A percentile compares a stretch with the other conserved stretches of the same genome.
Conservation (phyloP, 495 filamentous ascomycete species). For the Trichoderma gamsii region DNA sequence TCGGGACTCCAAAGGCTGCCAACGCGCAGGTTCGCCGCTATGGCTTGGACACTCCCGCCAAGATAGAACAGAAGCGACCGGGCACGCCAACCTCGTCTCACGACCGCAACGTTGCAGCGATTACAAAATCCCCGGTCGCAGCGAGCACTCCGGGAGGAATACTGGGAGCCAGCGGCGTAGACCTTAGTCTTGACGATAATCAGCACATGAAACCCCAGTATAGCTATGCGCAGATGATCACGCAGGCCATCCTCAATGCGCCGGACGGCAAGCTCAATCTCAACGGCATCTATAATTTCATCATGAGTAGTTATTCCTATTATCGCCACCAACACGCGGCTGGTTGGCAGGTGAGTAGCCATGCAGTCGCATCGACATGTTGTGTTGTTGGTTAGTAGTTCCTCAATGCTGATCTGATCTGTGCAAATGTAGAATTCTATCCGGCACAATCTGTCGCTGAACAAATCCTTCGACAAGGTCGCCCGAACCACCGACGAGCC, state of each 20-base stretch:
- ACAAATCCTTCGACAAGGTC: slow-evolving; percentile 87
- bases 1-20: slow-evolving; percentile 23
- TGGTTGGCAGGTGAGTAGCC: slow-evolving; percentile 76
- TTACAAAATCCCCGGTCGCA: slow-evolving; percentile 34
- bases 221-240: slow-evolving; percentile 96
- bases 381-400: not conserved
- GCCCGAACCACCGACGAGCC: slow-evolving; percentile 89
- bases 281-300: slow-evolving; percentile 85
- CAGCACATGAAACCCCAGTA: slow-evolving; percentile 89
- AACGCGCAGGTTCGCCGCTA: slow-evolving; percentile 19
- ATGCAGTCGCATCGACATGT: slow-evolving; percentile 13
- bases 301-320: slow-evolving; percentile 81
- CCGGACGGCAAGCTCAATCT: slow-evolving; percentile 81
- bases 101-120: slow-evolving; percentile 28
- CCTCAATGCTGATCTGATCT: slow-evolving; percentile 27
- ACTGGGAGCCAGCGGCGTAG: slow-evolving; percentile 52
- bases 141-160: slow-evolving; percentile 35
- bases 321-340: slow-evolving; percentile 66
- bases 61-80: slow-evolving; percentile 61
- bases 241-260: slow-evolving; percentile 82
- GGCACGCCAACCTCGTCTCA: slow-evolving; percentile 57
- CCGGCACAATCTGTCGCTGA: slow-evolving; percentile 89
- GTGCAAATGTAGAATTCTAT: slow-evolving; percentile 70
- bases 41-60: slow-evolving; percentile 55
- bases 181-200: slow-evolving; percentile 74